A percentile compares a stretch with the other conserved stretches of the same genome.
These are phyloP conservation scores for Melaleuca alternifolia DNA, from an alignment of 345 rosid species.

Conservation along the genomic window DNA sequence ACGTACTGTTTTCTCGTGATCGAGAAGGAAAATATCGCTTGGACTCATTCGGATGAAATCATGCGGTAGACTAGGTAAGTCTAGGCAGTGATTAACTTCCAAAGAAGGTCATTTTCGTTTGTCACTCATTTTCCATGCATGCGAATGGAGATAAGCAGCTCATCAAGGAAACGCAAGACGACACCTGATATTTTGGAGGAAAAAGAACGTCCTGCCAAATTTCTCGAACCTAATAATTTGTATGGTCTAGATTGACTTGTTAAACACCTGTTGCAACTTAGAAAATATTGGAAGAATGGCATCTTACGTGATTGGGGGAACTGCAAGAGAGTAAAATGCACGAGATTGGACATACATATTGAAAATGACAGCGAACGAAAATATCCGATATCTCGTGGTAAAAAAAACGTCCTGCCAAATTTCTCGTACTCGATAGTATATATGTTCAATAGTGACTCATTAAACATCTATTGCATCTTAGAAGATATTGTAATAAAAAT, in stretches of 20 bases:
- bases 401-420: neutral
- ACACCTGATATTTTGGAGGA: neutral
- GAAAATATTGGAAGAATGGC: no score
- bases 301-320: no score
- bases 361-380: no score
- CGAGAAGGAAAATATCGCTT: neutral
- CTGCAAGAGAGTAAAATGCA: neutral
- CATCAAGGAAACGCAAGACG: neutral
- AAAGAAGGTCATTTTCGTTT: neutral
- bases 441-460: neutral
- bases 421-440: neutral
- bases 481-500: no score
- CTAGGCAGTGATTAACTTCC: neutral
- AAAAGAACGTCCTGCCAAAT: neutral
- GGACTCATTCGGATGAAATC: neutral
- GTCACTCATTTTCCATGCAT: neutral
- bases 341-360: neutral
- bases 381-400: neutral
- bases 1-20: neutral
- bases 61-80: neutral
- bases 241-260: neutral
- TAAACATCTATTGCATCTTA: no score
- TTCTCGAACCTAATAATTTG: neutral
- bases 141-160: neutral
- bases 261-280: no score